These are phyloP conservation scores for Penicillium palitans DNA, from an alignment of 2,329 filamentous ascomycete genomes.

Conservation along the genomic window DNA sequence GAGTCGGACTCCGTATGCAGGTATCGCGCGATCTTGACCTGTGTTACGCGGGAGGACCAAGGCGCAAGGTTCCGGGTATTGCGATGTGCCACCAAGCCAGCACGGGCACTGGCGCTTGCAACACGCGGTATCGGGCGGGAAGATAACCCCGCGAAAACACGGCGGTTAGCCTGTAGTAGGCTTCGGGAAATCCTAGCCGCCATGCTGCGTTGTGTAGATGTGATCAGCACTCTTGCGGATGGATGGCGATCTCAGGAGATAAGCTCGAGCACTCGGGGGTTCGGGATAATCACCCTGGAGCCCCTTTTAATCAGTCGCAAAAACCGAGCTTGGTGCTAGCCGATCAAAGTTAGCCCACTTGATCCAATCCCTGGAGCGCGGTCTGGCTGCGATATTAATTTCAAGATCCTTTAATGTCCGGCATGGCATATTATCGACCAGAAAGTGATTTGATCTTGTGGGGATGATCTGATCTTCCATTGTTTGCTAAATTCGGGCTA, in stretches of 20 bases:
- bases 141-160: neutral
- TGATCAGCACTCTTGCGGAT: neutral
- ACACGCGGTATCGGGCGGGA: neutral
- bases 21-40: neutral
- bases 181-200: constrained; percentile 6
- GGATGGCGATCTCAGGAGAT: constrained; percentile 1
- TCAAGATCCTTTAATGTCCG: too few relatives aligned
- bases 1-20: constrained; percentile 7
- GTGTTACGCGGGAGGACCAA: constrained; percentile 1
- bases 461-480: too few relatives aligned
- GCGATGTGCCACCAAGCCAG: constrained; percentile 1
- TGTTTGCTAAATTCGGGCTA: too few relatives aligned
- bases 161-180: constrained; percentile 7
- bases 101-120: neutral
- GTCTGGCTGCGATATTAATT: too few relatives aligned
- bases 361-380: too few relatives aligned
- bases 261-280: neutral
- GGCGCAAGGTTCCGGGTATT: neutral
- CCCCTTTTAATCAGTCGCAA: too few relatives aligned
- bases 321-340: too few relatives aligned
- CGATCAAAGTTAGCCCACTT: too few relatives aligned
- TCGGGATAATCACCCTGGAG: too few relatives aligned
- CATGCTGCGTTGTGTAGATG: neutral
- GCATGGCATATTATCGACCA: neutral
- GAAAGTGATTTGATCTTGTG: neutral